Evolutionary conservation across 345 rosid species (phyloP), one percentile per base, ranked within the genome.

Genomic region (Pistacia atlantica): DNA sequence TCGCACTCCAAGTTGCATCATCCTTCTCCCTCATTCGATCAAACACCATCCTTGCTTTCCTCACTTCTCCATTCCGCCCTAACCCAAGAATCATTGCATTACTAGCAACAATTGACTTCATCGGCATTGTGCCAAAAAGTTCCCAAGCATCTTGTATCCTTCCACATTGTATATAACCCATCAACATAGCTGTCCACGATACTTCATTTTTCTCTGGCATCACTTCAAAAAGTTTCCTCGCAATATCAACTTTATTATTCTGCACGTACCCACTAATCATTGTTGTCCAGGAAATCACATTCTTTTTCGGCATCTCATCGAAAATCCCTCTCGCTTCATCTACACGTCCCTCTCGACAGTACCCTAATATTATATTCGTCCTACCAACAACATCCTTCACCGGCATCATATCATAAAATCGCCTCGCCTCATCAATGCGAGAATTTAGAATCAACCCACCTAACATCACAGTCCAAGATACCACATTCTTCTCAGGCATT

Each of bases 391-490:
- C 86, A 84, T 93, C 98, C 80, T 90, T 94, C 78, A 61, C 78
- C 0, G 96, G 92, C 92, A 93, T 92, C 87, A 81, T 77, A 74
- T 87, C 90, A 79, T 77, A 93, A 71, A 92, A 72, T 80, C 42
- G 81, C 25, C 75, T 59, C 0, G 97, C 98, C 42, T 93, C 97
- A 54, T 90, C 89, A 0, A 90, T 67, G 28, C 89, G 87, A 38
- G 88, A 83, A 52, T 82, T 87, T 25, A 81, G 89, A 73, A 89
- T 82, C 77, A 93, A 80, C 42, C 97, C 97, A 68, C 95, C 88
- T 55, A 90, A 76, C 92, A 93, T 93, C 72, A 92, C 95, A 49
- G 93, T 92, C 97, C 95, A 93, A 38, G 94, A 92, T 25, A 90
- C 88, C 65, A 87, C 90, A 82, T 90, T 92, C 87, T 67, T 90